phyloP scores from a whole-genome alignment of 495 filamentous ascomycete genomes.

The Gamarada debralockiae region DNA sequence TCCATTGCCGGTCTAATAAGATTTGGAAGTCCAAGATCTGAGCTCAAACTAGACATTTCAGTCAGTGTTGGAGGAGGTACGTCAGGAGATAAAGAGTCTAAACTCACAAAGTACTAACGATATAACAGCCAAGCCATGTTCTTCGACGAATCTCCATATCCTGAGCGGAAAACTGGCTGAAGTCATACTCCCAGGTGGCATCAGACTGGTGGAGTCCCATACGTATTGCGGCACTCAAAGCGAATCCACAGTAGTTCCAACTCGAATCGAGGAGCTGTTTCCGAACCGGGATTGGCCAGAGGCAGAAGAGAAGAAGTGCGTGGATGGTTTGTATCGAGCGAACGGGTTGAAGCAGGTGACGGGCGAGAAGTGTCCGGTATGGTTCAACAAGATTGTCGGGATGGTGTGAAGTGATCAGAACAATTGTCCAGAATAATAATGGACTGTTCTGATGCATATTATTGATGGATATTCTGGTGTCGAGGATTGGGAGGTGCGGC shows the following conservation, averaged over 20 bases:
- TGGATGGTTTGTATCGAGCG: slow-evolving; percentile 28
- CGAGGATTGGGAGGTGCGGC: slow-evolving; percentile 26
- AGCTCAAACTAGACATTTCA: slow-evolving; percentile 23
- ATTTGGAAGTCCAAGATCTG: slow-evolving; percentile 28
- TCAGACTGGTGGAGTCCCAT: slow-evolving; percentile 27
- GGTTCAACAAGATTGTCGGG: slow-evolving; percentile 18
- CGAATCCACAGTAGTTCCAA: slow-evolving; percentile 31
- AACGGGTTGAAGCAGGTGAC: slow-evolving; percentile 19
- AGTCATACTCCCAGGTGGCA: slow-evolving; percentile 10
- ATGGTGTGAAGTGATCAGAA: slow-evolving; percentile 18
- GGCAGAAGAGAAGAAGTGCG: slow-evolving; percentile 28
- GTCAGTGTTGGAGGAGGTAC: slow-evolving; percentile 3
- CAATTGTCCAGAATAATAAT: slow-evolving; percentile 33
- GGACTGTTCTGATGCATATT: slow-evolving; percentile 22
- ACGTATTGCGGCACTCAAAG: slow-evolving; percentile 27
- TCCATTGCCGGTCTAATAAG: slow-evolving; percentile 29
- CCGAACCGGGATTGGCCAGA: slow-evolving; percentile 28
- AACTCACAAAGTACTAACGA: slow-evolving; percentile 28
- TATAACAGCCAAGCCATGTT: slow-evolving; percentile 32
- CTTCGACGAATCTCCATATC: slow-evolving; percentile 21
- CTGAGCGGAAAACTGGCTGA: slow-evolving; percentile 13
- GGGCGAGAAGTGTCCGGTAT: slow-evolving; percentile 21
- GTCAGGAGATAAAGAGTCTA: neutral
- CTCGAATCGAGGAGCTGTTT: slow-evolving; percentile 27
- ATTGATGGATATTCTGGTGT: slow-evolving; percentile 22